A percentile compares a stretch with the other conserved stretches of the same genome.
Evolutionary conservation across 768 basidiomycete genomes (phyloP).

Genomic region (Tephrocybe sp.): DNA sequence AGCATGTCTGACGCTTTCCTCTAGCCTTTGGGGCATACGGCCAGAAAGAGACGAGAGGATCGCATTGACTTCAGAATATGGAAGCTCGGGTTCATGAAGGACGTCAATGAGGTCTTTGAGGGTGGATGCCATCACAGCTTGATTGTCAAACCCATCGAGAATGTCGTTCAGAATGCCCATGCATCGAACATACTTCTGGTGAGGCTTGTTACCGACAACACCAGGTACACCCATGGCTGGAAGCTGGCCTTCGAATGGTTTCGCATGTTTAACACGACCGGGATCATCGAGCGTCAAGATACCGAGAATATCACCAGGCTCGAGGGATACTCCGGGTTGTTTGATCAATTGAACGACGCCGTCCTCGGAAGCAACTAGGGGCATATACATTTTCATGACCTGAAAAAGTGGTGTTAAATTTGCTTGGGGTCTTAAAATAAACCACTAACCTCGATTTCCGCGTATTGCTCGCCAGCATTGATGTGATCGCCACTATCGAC

Average conservation of each 20-base stretch:
- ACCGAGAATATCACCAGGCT: slow-evolving; percentile 96
- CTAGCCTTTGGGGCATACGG: slow-evolving; percentile 89
- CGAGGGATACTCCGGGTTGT: slow-evolving; percentile 95
- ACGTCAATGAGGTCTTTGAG: slow-evolving; percentile 84
- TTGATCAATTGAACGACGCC: slow-evolving; percentile 95
- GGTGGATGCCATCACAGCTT: slow-evolving; percentile 81
- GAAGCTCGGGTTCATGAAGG: slow-evolving; percentile 81
- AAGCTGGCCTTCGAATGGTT: slow-evolving; percentile 94
- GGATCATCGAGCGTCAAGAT: slow-evolving; percentile 96
- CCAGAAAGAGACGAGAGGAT: slow-evolving; percentile 88
- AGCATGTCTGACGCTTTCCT: slow-evolving; percentile 75
- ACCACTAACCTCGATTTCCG: slow-evolving; percentile 85
- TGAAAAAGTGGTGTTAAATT: slow-evolving; percentile 22
- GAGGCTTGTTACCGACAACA: slow-evolving; percentile 84
- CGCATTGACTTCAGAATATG: slow-evolving; percentile 80
- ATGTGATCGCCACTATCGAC: slow-evolving; percentile 98
- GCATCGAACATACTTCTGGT: slow-evolving; percentile 79
- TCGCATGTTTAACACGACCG: slow-evolving; percentile 93
- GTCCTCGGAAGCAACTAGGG: slow-evolving; percentile 89
- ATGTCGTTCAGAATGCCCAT: slow-evolving; percentile 83
- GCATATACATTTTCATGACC: slow-evolving; percentile 99
- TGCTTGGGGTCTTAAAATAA: background rate
- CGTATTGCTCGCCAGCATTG: slow-evolving; percentile 94
- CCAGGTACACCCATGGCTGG: slow-evolving; percentile 84
- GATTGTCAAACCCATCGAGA: slow-evolving; percentile 95